Base-by-base conservation (phyloP, 2,329 filamentous ascomycete genomes). In the Talaromyces sp. region DNA sequence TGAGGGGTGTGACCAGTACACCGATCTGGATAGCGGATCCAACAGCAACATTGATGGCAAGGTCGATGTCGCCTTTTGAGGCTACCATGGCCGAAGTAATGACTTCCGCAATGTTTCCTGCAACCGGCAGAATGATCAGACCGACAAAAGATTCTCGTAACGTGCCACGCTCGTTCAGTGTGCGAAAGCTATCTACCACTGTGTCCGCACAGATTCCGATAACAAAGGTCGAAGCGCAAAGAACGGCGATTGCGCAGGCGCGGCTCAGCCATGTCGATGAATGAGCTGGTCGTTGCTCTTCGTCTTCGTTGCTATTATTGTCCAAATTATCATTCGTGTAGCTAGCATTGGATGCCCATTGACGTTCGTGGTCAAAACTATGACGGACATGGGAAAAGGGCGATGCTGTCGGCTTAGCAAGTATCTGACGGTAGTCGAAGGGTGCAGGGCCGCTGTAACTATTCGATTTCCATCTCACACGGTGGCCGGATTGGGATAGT, bases 61-160 rank as follows among this genome's bases (percentile, higher is more conserved):
- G 76, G 72, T 90, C 88, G 86, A 90, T 89, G 78, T 91, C 89
- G 75, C 90, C 89, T 77, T 89, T 89, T 74, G 85, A 83, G 0
- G 88, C 88, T 8, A 90, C 88, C 6, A 84, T 87, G 25, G 90
- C 83, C 4, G 88, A 87, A 3, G 88, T 90, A 13, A 89, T 85
- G 72, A 90, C 88, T 74, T 91, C 88, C 0, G 88, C 88, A 0
- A 88, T 88, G 66, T 91, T 91, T 58, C 88, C 88, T 15, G 90
- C 87, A 61, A 91, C 88, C 9, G 88, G 88, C 1, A 91, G 78
- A 63, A 91, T 84, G 66, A 91, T 90, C 15, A 91, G 80, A 65
- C 88, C 88, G 58, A 91, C 87, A 63, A 90, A 90, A 6, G 84
- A 83, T 70, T 90, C 86, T 61, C 84, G 82, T 7, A 91, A 65